Conservation (phyloP, 257 asterid species). For the Nicotiana attenuata region DNA sequence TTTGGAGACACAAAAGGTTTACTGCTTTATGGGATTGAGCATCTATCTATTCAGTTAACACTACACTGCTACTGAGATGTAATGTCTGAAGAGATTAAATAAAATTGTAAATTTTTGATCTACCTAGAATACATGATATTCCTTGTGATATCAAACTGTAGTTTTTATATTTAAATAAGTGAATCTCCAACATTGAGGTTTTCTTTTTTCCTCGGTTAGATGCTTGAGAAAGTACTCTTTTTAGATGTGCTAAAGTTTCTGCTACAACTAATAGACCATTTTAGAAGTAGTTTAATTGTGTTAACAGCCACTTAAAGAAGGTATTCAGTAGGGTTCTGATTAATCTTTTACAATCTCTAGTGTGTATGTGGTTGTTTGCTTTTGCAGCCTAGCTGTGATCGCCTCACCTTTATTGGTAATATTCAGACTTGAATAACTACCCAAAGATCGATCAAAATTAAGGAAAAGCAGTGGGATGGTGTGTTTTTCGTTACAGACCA, state of each 20-base stretch:
- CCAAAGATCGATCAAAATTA: neutral
- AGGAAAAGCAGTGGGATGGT: neutral
- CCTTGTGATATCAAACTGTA: neutral
- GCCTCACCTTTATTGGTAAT: neutral
- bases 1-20: neutral
- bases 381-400: neutral
- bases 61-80: neutral
- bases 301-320: constrained; percentile 3
- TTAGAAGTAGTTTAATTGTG: neutral
- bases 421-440: neutral
- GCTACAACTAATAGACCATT: neutral
- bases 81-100: neutral
- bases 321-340: neutral
- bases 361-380: constrained; percentile 2
- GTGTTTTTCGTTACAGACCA: neutral
- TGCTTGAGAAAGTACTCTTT: neutral
- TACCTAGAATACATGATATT: neutral
- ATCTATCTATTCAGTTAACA: neutral
- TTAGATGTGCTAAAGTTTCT: neutral
- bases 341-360: neutral
- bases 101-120: neutral
- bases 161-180: neutral
- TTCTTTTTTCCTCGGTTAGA: constrained; percentile 1
- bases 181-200: neutral
- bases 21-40: neutral